Evolutionary conservation across 148 eudicot genomes (phyloP), one percentile per base, ranked within the genome.

Genomic region (Chenopodium suecicum): DNA sequence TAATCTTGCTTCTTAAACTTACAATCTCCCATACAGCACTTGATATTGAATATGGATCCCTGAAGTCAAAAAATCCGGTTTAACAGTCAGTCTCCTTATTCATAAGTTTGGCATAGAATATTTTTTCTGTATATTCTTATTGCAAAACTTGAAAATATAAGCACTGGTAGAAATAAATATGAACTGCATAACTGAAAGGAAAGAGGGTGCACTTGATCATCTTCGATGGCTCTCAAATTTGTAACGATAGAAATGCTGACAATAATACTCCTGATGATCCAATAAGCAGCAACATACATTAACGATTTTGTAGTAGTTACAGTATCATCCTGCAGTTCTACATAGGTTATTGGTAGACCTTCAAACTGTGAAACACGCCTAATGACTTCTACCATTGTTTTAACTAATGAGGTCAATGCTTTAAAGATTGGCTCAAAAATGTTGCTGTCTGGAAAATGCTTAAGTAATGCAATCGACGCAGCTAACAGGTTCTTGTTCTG

Each of bases 151-250:
- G 25, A 75, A 66, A 79, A 69, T 50, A 50, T 50, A 50, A 50
- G 14, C 54, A 12, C 54, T 50, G 54, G 54, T 50, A 50, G 54
- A 50, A 56, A 56, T 56, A 56, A 3, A 56, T 56, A 17, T 5
- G 62, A 56, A 79, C 44, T 71, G 65, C 22, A n/a, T 58, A 73
- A 81, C 54, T 58, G 81, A 83, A 83, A 85, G 85, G 85, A 86
- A 84, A 83, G 90, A 87, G 85, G 86, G 88, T 88, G 95, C 95
- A 94, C 93, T 89, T 88, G 91, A 91, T 85, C 90, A 81, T 88
- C 75, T 77, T 80, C 70, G 64, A 83, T 78, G 85, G 84, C 83
- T 82, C 80, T 87, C 75, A 88, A 82, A 77, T 89, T 85, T 82
- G 78, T 70, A 77, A 92, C 69, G 75, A 87, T 86, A 32, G 88